Conservation (phyloP, 148 eudicot species). For the Fallopia convolvulus region DNA sequence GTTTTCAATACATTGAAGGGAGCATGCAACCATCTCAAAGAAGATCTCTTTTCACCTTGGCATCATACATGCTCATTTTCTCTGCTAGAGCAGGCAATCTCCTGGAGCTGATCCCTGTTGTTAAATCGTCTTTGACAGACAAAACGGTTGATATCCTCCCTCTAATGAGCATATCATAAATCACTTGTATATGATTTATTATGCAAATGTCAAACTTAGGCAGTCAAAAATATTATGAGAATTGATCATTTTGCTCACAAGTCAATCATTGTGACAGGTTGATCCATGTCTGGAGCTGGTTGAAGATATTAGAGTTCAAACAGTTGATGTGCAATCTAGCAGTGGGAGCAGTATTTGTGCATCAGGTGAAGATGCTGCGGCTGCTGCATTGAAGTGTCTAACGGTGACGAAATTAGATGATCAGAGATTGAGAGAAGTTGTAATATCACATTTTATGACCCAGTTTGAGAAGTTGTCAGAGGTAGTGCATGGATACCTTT, state of each 20-base stretch:
- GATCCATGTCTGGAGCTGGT: conserved; percentile 73
- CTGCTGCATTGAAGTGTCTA: conserved; percentile 53
- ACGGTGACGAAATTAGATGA: conserved; percentile 40
- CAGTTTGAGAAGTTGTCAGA: conserved; percentile 51
- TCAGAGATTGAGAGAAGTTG: conserved; percentile 49
- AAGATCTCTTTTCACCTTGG: conserved; percentile 79
- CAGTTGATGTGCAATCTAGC: conserved; percentile 22
- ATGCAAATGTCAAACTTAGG: neutral
- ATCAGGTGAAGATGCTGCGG: conserved; percentile 60
- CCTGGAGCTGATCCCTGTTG: conserved; percentile 58
- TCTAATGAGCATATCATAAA: neutral
- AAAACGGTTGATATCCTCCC: conserved; percentile 38
- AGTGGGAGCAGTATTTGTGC: conserved; percentile 31
- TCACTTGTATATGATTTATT: neutral
- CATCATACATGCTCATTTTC: conserved; percentile 72
- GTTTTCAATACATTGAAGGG: conserved; percentile 35
- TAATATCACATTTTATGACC: conserved; percentile 39
- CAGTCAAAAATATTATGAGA: neutral
- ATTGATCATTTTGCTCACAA: neutral
- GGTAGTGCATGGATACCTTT: conserved; percentile 32
- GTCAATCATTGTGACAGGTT: conserved; percentile 34
- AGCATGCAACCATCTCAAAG: conserved; percentile 62
- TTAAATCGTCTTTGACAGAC: conserved; percentile 62
- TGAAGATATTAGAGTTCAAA: conserved; percentile 58
- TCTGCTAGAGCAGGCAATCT: conserved; percentile 72